Evolutionary conservation across 768 basidiomycete species (phyloP).

Genomic region (Saitozyma podzolica): DNA sequence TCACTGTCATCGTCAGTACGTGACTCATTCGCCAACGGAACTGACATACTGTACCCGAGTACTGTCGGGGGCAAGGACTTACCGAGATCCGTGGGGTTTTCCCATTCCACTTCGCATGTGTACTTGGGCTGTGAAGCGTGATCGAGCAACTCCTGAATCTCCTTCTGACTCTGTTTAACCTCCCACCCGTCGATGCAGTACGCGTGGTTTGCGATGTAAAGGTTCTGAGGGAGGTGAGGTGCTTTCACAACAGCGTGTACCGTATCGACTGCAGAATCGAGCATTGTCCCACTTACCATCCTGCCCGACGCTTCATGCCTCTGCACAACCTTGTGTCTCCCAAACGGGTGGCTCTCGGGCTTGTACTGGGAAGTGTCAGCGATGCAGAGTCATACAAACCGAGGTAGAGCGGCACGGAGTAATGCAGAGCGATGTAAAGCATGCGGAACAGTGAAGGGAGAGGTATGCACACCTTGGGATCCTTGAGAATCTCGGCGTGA

Average conservation of each 20-base stretch:
- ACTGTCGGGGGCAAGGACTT: neutral
- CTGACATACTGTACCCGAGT: too few relatives aligned
- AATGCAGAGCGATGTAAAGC: too few relatives aligned
- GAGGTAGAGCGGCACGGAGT: too few relatives aligned
- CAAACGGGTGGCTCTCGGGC: conserved; percentile 17
- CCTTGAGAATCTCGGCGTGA: conserved; percentile 12
- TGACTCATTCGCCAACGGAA: too few relatives aligned
- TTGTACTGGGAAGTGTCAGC: neutral
- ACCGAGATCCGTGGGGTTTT: conserved; percentile 22
- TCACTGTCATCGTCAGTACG: conserved; percentile 7
- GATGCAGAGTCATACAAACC: too few relatives aligned
- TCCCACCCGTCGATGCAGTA: conserved; percentile 11
- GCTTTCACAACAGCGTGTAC: neutral
- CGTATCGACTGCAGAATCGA: too few relatives aligned
- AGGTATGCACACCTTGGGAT: conserved; percentile 1
- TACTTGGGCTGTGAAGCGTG: conserved; percentile 19
- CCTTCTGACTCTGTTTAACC: conserved; percentile 18
- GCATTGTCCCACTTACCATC: neutral
- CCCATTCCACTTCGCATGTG: conserved; percentile 11
- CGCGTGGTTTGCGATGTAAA: conserved; percentile 29
- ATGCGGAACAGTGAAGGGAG: neutral
- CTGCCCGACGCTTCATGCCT: conserved; percentile 18
- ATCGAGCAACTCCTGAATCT: conserved; percentile 17
- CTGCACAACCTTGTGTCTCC: conserved; percentile 22
- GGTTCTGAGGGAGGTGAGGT: conserved; percentile 7